Evolutionary conservation across 2,329 filamentous ascomycete genomes (phyloP).

Genomic region (Talaromyces sp.): DNA sequence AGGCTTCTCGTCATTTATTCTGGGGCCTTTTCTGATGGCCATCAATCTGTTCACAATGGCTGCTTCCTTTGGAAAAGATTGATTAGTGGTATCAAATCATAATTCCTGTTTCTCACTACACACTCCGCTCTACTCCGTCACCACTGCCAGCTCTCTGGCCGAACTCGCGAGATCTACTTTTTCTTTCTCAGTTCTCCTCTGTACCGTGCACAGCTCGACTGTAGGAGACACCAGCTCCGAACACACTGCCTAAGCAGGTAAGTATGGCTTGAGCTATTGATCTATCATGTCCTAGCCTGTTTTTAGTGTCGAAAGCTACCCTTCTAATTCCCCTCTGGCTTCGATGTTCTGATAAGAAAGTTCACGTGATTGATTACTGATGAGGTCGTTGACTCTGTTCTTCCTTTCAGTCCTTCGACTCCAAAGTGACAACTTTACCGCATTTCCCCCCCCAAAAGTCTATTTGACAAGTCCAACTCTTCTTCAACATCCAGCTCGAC

Average conservation of each 20-base stretch:
- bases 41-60: neutral
- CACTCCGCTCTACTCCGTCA: neutral
- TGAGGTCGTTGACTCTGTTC: no score
- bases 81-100: neutral
- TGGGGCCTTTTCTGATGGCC: neutral
- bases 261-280: neutral
- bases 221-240: neutral
- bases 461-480: neutral
- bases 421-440: neutral
- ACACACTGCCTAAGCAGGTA: neutral
- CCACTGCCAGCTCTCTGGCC: neutral
- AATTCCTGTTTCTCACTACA: neutral
- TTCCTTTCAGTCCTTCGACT: neutral
- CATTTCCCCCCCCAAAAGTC: neutral
- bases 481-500: neutral
- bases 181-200: neutral
- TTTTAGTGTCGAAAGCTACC: neutral
- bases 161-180: neutral
- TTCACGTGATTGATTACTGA: neutral
- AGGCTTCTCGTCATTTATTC: no score
- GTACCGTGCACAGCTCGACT: neutral
- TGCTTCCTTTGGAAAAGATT: neutral
- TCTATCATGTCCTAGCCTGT: neutral
- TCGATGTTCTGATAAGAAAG: neutral
- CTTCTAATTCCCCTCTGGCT: neutral